Evolutionary conservation across 176 grass and related monocot species (phyloP).

Genomic region (Canna indica): DNA sequence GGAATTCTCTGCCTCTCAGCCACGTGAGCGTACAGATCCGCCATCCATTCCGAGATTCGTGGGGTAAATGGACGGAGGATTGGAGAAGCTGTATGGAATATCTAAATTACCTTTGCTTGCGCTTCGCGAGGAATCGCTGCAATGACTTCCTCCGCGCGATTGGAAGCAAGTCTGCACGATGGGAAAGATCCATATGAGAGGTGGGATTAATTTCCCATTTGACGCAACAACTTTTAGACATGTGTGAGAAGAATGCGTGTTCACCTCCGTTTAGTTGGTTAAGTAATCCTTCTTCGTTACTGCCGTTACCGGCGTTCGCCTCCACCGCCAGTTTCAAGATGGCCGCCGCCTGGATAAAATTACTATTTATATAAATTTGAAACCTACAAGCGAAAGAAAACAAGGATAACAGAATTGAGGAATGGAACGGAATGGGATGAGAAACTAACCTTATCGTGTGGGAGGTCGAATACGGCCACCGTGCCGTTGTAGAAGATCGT

Average conservation of each 20-base stretch:
- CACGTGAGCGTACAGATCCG: background rate
- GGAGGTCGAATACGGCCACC: conserved; percentile 52
- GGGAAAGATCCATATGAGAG: background rate
- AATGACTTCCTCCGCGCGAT: conserved; percentile 61
- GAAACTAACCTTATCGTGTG: conserved; percentile 38
- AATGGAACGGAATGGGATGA: background rate
- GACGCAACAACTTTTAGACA: background rate
- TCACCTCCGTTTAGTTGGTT: conserved; percentile 35
- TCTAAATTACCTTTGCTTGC: conserved; percentile 47
- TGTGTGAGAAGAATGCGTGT: background rate
- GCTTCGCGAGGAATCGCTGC: conserved; percentile 55
- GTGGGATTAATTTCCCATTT: background rate
- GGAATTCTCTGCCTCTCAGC: background rate
- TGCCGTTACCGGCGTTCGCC: background rate
- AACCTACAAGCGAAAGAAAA: background rate
- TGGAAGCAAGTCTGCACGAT: conserved; percentile 22
- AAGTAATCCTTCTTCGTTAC: background rate
- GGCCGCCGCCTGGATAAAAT: conserved; percentile 30
- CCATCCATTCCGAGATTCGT: background rate
- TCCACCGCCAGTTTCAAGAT: conserved; percentile 41
- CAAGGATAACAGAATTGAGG: background rate
- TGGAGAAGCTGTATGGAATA: background rate
- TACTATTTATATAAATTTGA: background rate
- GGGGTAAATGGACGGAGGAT: background rate
- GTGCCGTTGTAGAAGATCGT: conserved; percentile 73